phyloP scores from a whole-genome alignment of 2,329 filamentous ascomycete species.

The Fusarium veterinarium region DNA sequence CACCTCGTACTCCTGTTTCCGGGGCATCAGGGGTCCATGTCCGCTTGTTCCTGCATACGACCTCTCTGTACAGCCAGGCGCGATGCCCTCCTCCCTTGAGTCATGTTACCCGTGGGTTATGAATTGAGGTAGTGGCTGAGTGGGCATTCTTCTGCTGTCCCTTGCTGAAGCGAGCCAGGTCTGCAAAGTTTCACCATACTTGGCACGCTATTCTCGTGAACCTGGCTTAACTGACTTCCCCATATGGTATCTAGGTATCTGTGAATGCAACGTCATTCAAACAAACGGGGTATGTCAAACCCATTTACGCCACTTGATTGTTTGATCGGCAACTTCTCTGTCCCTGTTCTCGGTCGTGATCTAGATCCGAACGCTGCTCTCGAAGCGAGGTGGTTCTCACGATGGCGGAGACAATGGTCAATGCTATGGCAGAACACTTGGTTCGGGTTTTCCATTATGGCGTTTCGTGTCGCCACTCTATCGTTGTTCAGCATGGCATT shows the following conservation, averaged over 20 bases:
- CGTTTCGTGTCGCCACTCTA: slow-evolving; percentile 16
- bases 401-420: not conserved
- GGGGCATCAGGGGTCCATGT: slow-evolving; percentile 36
- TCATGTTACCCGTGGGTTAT: slow-evolving; percentile 30
- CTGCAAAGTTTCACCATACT: slow-evolving; percentile 30
- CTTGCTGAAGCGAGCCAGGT: slow-evolving; percentile 23
- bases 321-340: slow-evolving; percentile 33
- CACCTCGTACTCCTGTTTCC: slow-evolving; percentile 28
- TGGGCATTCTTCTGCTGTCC: slow-evolving; percentile 12
- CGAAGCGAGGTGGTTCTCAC: not conserved
- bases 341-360: slow-evolving; percentile 1
- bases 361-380: slow-evolving; percentile 23
- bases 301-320: slow-evolving; percentile 12
- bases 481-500: slow-evolving; percentile 10
- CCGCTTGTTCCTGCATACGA: slow-evolving; percentile 37
- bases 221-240: slow-evolving; percentile 5
- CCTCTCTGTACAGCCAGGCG: slow-evolving; percentile 13
- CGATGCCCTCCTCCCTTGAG: slow-evolving; percentile 31
- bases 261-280: slow-evolving; percentile 23
- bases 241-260: slow-evolving; percentile 16
- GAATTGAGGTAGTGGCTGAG: not conserved
- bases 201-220: slow-evolving; percentile 28
- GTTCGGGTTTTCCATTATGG: slow-evolving; percentile 2
- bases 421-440: not conserved
- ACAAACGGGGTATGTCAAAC: slow-evolving; percentile 31